phyloP scores from a whole-genome alignment of 768 basidiomycete genomes.

The Termitomyces sp. region DNA sequence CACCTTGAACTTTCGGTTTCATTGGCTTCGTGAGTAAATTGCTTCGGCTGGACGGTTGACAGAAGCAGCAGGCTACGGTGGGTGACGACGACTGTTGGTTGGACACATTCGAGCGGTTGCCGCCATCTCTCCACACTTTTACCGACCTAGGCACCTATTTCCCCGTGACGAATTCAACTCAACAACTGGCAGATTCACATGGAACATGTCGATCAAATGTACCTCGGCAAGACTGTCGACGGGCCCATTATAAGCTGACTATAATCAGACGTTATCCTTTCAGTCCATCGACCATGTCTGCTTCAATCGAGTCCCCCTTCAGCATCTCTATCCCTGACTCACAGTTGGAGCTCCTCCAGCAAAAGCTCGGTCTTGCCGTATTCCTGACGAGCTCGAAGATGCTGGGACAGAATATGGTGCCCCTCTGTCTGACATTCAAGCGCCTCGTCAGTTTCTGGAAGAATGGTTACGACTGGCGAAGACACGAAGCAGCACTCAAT shows the following conservation, averaged over 20 bases:
- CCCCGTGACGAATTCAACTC: not conserved
- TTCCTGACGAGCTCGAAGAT: constrained; percentile 58
- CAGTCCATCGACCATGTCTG: not conserved
- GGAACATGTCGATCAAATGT: not conserved
- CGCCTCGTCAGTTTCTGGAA: constrained; percentile 52
- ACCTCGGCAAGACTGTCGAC: not conserved
- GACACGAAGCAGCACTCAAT: constrained; percentile 50
- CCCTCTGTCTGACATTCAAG: constrained; percentile 47
- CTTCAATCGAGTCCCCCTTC: constrained; percentile 35
- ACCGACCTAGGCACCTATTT: not conserved
- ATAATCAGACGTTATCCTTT: not conserved
- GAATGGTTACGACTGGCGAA: constrained; percentile 56
- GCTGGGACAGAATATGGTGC: constrained; percentile 53
- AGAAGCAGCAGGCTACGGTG: not conserved
- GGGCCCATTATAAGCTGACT: not conserved
- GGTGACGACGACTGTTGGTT: not conserved
- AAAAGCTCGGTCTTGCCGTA: constrained; percentile 45
- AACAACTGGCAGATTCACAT: not conserved
- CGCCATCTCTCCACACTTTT: not conserved
- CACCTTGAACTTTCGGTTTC: not conserved
- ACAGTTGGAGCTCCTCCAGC: constrained; percentile 36
- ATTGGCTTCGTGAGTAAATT: not conserved
- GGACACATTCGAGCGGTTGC: not conserved
- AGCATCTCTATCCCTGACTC: constrained; percentile 44
- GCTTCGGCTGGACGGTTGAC: not conserved